Conservation (phyloP, 805 yeast genomes). For the Metschnikowia borealis region DNA sequence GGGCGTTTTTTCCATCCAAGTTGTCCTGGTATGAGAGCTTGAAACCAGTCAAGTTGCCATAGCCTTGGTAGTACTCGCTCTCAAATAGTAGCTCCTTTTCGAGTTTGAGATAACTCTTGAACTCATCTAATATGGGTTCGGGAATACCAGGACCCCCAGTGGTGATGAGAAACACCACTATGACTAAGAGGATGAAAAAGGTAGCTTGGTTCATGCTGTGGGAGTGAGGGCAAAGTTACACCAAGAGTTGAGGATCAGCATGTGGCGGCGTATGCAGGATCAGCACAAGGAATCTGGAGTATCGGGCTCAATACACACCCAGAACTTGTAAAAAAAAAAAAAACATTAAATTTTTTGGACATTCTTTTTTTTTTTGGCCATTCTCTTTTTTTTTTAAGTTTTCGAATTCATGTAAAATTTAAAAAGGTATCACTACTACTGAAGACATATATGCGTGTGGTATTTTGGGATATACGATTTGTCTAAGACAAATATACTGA, state of each 20-base stretch:
- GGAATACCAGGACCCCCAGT: slow-evolving; percentile 27
- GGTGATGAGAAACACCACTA: slow-evolving; percentile 31
- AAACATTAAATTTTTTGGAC: no score
- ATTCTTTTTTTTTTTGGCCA: no score
- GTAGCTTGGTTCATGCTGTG: slow-evolving; percentile 29
- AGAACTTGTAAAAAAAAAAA: no score
- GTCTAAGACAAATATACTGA: background rate
- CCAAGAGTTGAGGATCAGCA: background rate
- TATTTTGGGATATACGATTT: background rate
- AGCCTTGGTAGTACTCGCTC: slow-evolving; percentile 48
- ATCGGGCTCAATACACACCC: background rate
- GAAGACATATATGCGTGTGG: background rate
- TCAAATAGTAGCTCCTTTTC: slow-evolving; percentile 26
- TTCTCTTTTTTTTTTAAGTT: no score
- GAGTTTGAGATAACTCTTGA: slow-evolving; percentile 22
- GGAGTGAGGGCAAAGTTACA: background rate
- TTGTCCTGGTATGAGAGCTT: slow-evolving; percentile 61
- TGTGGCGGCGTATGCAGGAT: background rate
- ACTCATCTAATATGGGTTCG: slow-evolving; percentile 22
- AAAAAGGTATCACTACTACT: background rate
- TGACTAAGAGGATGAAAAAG: slow-evolving; percentile 28
- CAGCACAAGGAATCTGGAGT: background rate
- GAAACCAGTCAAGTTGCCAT: slow-evolving; percentile 73
- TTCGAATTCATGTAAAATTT: background rate
- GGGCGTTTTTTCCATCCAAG: slow-evolving; percentile 38